Conservation (phyloP, 768 basidiomycete species). For the Suillus ampliporus region DNA sequence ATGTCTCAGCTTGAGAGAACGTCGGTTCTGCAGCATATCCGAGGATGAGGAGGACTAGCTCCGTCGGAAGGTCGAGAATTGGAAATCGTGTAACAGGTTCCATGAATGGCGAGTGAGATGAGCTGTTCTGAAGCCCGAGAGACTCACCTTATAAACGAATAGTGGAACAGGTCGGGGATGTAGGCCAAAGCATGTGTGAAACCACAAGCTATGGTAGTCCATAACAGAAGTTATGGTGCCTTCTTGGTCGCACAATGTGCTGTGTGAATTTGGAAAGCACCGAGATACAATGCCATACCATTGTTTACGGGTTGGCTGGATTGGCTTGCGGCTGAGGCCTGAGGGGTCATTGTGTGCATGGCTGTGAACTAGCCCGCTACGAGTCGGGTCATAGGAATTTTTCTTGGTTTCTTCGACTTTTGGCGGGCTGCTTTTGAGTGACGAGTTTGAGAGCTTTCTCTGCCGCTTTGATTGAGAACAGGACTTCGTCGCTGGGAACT, state of each 20-base stretch:
- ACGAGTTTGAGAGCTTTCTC: too few species aligned
- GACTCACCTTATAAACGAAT: neutral
- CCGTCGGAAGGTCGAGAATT: constrained; percentile 38
- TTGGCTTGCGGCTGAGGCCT: too few species aligned
- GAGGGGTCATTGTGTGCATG: too few species aligned
- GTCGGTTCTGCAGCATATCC: constrained; percentile 37
- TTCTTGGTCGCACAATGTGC: neutral
- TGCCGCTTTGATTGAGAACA: too few species aligned
- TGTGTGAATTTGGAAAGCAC: neutral
- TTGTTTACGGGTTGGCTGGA: too few species aligned
- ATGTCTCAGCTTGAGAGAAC: constrained; percentile 33
- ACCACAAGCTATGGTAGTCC: neutral
- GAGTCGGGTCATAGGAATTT: too few species aligned
- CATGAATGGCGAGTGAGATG: neutral
- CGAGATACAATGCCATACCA: too few species aligned
- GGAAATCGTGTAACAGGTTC: constrained; percentile 9
- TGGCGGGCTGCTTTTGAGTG: too few species aligned
- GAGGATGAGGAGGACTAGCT: too few species aligned
- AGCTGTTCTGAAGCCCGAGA: neutral
- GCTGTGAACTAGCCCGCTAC: too few species aligned
- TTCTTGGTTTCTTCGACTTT: too few species aligned
- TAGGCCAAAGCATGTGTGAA: constrained; percentile 11
- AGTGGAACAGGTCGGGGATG: neutral
- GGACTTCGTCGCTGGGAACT: too few species aligned
- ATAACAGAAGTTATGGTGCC: neutral